Percentiles rank a stretch among this genome's conserved stretches.
Conservation (phyloP, 345 rosid species). For the Eucalyptus camaldulensis region DNA sequence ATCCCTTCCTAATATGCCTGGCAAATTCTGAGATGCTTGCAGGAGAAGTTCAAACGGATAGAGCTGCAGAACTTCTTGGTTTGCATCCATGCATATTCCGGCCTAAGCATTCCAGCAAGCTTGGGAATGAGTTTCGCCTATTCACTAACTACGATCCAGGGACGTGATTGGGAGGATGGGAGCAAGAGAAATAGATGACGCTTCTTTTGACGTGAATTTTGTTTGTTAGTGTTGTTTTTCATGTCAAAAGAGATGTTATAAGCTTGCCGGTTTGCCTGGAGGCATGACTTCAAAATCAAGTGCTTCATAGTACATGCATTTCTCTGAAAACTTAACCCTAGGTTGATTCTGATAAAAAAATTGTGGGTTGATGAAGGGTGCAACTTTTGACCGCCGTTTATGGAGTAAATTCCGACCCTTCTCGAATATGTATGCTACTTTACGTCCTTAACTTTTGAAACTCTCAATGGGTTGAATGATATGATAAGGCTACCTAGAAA, state of each 20-base stretch:
- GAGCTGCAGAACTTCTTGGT: slow-evolving; percentile 69
- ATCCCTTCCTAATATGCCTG: neutral
- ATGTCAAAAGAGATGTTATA: neutral
- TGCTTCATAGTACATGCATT: neutral
- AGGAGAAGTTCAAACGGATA: slow-evolving; percentile 84
- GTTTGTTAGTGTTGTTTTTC: neutral
- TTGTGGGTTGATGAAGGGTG: neutral
- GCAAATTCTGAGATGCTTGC: neutral
- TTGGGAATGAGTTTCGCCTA: slow-evolving; percentile 75
- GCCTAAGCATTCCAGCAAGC: slow-evolving; percentile 83
- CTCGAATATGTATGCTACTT: neutral
- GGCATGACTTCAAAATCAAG: neutral
- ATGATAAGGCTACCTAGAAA: neutral
- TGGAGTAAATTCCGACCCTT: neutral
- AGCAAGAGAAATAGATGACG: slow-evolving; percentile 14
- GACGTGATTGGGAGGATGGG: slow-evolving; percentile 84
- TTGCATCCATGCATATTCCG: slow-evolving; percentile 62
- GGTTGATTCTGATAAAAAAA: neutral
- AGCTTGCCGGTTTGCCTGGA: neutral
- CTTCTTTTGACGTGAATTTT: neutral
- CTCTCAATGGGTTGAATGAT: neutral
- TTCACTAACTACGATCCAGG: slow-evolving; percentile 81
- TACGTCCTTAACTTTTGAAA: neutral
- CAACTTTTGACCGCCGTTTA: neutral
- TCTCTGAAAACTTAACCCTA: neutral